phyloP scores from a whole-genome alignment of 2,329 filamentous ascomycete species.

The Aureobasidium sp. region DNA sequence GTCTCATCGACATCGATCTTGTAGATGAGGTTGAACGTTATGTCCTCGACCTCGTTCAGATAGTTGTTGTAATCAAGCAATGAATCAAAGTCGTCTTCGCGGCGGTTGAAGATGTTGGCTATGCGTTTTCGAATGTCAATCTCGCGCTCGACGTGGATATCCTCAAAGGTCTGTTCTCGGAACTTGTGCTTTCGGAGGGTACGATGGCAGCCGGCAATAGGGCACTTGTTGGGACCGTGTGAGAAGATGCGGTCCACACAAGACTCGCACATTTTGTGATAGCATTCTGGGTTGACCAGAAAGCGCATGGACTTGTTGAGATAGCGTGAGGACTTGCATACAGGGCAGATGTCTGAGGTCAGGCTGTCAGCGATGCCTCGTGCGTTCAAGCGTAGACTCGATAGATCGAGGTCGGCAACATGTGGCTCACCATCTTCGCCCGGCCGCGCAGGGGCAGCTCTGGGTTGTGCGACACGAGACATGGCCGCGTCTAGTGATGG shows the following conservation, averaged over 20 bases:
- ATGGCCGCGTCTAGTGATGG: constrained; percentile 23
- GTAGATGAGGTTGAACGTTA: constrained; percentile 81
- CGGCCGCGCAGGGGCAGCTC: constrained; percentile 20
- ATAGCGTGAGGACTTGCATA: constrained; percentile 95
- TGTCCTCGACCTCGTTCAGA: constrained; percentile 81
- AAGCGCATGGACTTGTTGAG: constrained; percentile 92
- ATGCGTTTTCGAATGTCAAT: constrained; percentile 81
- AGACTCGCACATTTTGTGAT: constrained; percentile 96
- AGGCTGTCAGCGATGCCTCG: constrained; percentile 18
- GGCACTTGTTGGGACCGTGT: constrained; percentile 84
- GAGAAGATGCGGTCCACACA: constrained; percentile 94
- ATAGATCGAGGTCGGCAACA: constrained; percentile 17
- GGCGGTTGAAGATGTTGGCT: constrained; percentile 70
- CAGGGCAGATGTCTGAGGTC: constrained; percentile 70
- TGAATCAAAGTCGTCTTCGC: constrained; percentile 84
- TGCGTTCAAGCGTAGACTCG: constrained; percentile 8
- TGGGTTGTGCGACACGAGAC: constrained; percentile 29
- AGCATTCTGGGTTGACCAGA: constrained; percentile 96
- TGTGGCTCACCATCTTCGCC: constrained; percentile 29
- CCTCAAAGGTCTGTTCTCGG: constrained; percentile 79
- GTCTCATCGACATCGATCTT: constrained; percentile 61
- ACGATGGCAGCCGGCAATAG: constrained; percentile 78
- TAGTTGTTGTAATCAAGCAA: constrained; percentile 86
- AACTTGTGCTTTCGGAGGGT: constrained; percentile 82
- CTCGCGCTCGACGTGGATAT: constrained; percentile 79